Evolutionary conservation across 495 filamentous ascomycete genomes (phyloP).

Genomic region (Trichoderma asperelloides): DNA sequence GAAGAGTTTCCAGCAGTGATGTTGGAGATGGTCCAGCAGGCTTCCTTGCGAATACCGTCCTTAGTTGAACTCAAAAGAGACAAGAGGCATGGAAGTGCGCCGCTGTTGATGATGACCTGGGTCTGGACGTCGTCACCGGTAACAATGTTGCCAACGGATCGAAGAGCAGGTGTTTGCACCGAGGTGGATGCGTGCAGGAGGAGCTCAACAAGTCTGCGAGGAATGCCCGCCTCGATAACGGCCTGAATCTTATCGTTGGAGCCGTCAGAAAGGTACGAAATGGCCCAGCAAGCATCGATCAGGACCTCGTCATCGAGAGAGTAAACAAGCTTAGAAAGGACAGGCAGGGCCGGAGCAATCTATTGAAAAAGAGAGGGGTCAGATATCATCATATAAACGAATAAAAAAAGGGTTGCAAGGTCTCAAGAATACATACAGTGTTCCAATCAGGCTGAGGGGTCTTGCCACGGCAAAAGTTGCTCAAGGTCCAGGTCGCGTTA

Average conservation of each 20-base stretch:
- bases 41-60: constrained; percentile 98
- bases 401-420: not conserved
- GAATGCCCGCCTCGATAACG: constrained; percentile 96
- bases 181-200: constrained; percentile 99
- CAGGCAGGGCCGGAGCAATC: constrained; percentile 94
- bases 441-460: constrained; percentile 98
- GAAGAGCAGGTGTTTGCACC: constrained; percentile 93
- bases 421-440: constrained; percentile 52
- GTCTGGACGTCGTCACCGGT: constrained; percentile 99
- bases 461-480: constrained; percentile 99
- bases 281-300: constrained; percentile 99
- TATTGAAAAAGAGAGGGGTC: constrained; percentile 30
- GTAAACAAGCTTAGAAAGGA: constrained; percentile 95
- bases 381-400: constrained; percentile 9
- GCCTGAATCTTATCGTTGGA: constrained; percentile 99
- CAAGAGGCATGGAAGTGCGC: constrained; percentile 80
- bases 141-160: constrained; percentile 98
- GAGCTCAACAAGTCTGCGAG: constrained; percentile 91
- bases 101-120: constrained; percentile 98
- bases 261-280: constrained; percentile 98
- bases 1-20: constrained; percentile 96
- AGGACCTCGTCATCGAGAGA: constrained; percentile 97
- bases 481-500: constrained; percentile 98
- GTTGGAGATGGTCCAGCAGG: constrained; percentile 99
- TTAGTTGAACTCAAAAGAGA: constrained; percentile 92